Base-by-base conservation (phyloP, 2,329 filamentous ascomycete genomes). In the Cladosporium austrohemisphaericum region DNA sequence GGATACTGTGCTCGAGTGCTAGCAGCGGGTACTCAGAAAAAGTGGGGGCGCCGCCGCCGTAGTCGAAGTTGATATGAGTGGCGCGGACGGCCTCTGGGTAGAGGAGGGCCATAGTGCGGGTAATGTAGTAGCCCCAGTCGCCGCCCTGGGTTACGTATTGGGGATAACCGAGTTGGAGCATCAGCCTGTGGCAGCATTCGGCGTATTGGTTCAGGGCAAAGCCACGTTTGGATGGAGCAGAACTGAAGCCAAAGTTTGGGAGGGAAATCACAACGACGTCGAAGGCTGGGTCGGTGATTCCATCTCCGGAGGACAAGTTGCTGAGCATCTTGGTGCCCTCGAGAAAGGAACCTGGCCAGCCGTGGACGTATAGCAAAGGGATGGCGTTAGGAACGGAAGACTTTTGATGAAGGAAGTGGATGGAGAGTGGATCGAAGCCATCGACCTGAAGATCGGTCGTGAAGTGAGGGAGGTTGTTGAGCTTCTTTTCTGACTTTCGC, bases 61-160 rank as follows among this genome's bases (percentile, higher is more conserved):
- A 31, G 72, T 66, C 62, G 36, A 80, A 76, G 63, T 87, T 85
- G 54, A 83, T 70, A 62, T 86, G 84, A 4, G 73, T 75, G 28
- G 80, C 80, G 55, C 76, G 73, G 55, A 77, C 25, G 75, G 69
- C 1, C 61, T 66, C 0, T 0, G 81, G 79, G 56, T 83, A 86
- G 3, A 76, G 62, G 5, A 75, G 60, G 1, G 76, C 77, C 49
- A 88, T 75, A 16, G 74, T 65, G 8, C 84, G 77, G n/a, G 80
- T 81, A 54, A 88, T 76, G 55, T 75, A 73, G 59, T 74, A 80
- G 18, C 84, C 85, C 84, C 83, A 88, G 59, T 88, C 85, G 22
- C 85, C 85, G 56, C 81, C 83, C 65, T 86, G 68, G 9, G 71
- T 68, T 1, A 68, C 60, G 52, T 83, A 85, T 66, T 80, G 69